Evolutionary conservation across 306 rosid species (phyloP), one percentile per base, ranked within the genome.

Genomic region (Ziziphus jujuba): DNA sequence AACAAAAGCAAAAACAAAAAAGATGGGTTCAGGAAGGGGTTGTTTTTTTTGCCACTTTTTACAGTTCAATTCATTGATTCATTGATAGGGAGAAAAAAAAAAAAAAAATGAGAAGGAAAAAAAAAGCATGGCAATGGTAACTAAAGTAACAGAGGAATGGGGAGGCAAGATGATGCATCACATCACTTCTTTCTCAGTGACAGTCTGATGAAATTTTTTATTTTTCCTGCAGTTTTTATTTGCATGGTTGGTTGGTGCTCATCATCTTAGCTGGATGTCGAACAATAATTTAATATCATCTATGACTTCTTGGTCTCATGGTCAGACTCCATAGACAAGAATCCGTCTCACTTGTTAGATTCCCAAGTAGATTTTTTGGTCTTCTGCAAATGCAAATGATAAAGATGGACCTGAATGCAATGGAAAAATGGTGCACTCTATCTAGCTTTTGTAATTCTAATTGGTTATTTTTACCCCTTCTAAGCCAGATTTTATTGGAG

Each of bases 21-120:
- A 57, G 61, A 59, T 4, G 72, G 70, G 73, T 69, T 70, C 66
- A 68, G 28, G 43, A 75, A 54, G n/a, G 59, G 13, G 76, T 58
- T 58, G 67, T 81, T 75, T 40, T 80, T 70, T 77, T 57, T 33
- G 49, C 3, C 68, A 58, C 79, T 10, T 59, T 79, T 79, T 58
- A 67, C 66, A 79, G 69, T 81, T 77, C 79, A 84, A 62, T 58
- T 65, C 40, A 44, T 65, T 60, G 75, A 79, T 65, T 75, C 63
- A 75, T 65, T 66, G 79, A 66, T 52, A 50, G 70, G 58, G 24
- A 43, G 58, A 70, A 63, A 57, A 47, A 45, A 4, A 45, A 54
- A n/a, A n/a, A n/a, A n/a, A n/a, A n/a, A n/a, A n/a, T 55, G 66
- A 59, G n/a, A 22, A 1, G 68, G 35, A 19, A 56, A 34, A 75